phyloP scores from a whole-genome alignment of 1,139 yeast species.

The Lodderomyces orthopsilosis region DNA sequence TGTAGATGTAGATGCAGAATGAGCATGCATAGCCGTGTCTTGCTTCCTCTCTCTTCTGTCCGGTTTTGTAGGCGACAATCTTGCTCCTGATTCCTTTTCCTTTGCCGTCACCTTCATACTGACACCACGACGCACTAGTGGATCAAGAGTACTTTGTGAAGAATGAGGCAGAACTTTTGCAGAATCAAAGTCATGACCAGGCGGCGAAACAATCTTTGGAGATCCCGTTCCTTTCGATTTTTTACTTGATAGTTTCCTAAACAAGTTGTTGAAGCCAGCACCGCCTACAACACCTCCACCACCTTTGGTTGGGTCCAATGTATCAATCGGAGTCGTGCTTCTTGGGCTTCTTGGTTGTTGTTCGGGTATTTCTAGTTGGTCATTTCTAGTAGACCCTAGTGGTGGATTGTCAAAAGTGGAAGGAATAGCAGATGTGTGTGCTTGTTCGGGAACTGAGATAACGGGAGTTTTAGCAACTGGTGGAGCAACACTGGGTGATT shows the following conservation, averaged over 20 bases:
- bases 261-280: conserved; percentile 33
- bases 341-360: conserved; percentile 38
- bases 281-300: conserved; percentile 21
- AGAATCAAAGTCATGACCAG: conserved; percentile 11
- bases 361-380: conserved; percentile 21
- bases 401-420: conserved; percentile 16
- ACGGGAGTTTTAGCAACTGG: conserved; percentile 11
- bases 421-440: conserved; percentile 50
- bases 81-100: conserved; percentile 37
- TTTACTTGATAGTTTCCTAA: conserved; percentile 40
- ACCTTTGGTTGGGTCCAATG: conserved; percentile 33
- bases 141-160: conserved; percentile 27
- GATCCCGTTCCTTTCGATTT: conserved; percentile 19
- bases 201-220: conserved; percentile 12
- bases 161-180: conserved; percentile 8
- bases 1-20: conserved; percentile 31
- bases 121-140: conserved; percentile 59
- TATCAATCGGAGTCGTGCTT: conserved; percentile 23
- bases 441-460: conserved; percentile 62
- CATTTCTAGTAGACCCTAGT: conserved; percentile 13
- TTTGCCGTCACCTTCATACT: conserved; percentile 62
- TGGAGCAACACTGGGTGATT: conserved; percentile 3
- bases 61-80: conserved; percentile 10
- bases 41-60: conserved; percentile 3
- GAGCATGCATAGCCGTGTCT: conserved; percentile 19